Evolutionary conservation across 2,329 filamentous ascomycete species (phyloP).

Genomic region (Moelleriella libera): DNA sequence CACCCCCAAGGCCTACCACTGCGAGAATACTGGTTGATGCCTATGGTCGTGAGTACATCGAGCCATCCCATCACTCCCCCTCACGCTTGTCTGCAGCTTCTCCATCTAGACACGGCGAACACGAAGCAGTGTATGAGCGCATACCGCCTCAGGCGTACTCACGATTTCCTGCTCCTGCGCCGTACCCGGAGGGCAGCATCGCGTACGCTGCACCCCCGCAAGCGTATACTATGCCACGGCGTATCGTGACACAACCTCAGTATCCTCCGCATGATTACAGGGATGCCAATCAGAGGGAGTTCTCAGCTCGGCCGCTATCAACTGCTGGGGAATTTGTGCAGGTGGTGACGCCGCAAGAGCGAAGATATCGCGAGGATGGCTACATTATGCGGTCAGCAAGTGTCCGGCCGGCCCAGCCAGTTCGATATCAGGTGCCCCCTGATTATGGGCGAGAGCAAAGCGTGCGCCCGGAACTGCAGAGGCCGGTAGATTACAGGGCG

Average conservation of each 20-base stretch:
- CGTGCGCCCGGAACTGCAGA: constrained; percentile 20
- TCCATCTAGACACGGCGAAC: constrained; percentile 27
- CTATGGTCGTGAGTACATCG: constrained; percentile 65
- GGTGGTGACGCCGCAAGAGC: constrained; percentile 26
- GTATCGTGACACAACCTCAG: constrained; percentile 50
- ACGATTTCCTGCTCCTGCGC: constrained; percentile 30
- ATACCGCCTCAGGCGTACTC: constrained; percentile 35
- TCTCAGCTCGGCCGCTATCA: constrained; percentile 33
- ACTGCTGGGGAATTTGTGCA: constrained; percentile 31
- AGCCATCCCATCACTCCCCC: constrained; percentile 29
- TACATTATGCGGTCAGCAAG: constrained; percentile 42
- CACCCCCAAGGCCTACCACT: constrained; percentile 35
- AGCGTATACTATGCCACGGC: constrained; percentile 31
- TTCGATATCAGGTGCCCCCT: constrained; percentile 24
- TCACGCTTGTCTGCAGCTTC: constrained; percentile 40
- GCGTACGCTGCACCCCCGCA: constrained; percentile 39
- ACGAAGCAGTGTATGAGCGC: constrained; percentile 53
- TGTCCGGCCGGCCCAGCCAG: constrained; percentile 36
- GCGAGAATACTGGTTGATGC: constrained; percentile 68
- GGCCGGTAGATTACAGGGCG: constrained; percentile 12
- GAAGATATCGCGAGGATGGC: constrained; percentile 28
- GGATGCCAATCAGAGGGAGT: constrained; percentile 42
- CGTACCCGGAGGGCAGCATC: constrained; percentile 33
- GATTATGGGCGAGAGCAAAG: constrained; percentile 31
- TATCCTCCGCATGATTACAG: constrained; percentile 36